Percentiles rank a stretch among this genome's conserved stretches.
phyloP scores from a whole-genome alignment of 768 basidiomycete genomes.

The Terana coerulea region DNA sequence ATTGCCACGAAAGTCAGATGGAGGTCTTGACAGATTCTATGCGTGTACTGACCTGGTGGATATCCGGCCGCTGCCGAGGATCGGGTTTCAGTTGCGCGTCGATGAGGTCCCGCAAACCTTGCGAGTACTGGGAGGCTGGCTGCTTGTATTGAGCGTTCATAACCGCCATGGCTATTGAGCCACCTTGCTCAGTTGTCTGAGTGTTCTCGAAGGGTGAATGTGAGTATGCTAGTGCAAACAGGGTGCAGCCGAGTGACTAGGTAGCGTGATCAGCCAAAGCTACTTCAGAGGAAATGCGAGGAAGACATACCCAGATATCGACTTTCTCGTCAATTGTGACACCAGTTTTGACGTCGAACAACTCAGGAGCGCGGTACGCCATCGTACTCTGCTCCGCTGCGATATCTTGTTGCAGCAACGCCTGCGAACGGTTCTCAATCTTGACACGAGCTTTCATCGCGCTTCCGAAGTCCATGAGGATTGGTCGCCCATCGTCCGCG shows the following conservation, averaged over 20 bases:
- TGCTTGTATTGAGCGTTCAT: slow-evolving; percentile 91
- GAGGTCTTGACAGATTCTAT: not conserved
- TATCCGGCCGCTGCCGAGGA: slow-evolving; percentile 79
- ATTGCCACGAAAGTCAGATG: not conserved
- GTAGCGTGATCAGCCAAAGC: not conserved
- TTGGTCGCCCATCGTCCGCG: slow-evolving; percentile 85
- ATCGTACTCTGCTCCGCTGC: slow-evolving; percentile 98
- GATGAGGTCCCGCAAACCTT: slow-evolving; percentile 78
- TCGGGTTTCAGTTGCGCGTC: slow-evolving; percentile 82
- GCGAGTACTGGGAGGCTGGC: slow-evolving; percentile 80
- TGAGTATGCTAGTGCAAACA: slow-evolving; percentile 92
- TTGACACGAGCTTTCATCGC: slow-evolving; percentile 80
- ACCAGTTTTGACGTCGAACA: slow-evolving; percentile 97
- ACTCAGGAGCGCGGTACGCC: slow-evolving; percentile 96
- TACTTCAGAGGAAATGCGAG: not conserved
- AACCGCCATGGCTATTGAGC: slow-evolving; percentile 97
- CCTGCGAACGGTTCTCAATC: slow-evolving; percentile 81
- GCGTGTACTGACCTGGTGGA: slow-evolving; percentile 59
- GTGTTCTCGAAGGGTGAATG: slow-evolving; percentile 95
- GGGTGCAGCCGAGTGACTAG: slow-evolving; percentile 92
- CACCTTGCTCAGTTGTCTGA: slow-evolving; percentile 90
- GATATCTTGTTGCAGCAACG: slow-evolving; percentile 91
- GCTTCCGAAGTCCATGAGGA: slow-evolving; percentile 99
- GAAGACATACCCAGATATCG: slow-evolving; percentile 81
- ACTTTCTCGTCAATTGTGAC: slow-evolving; percentile 87